Evolutionary conservation across 495 filamentous ascomycete genomes (phyloP).

Genomic region (Ascodesmis nigricans): DNA sequence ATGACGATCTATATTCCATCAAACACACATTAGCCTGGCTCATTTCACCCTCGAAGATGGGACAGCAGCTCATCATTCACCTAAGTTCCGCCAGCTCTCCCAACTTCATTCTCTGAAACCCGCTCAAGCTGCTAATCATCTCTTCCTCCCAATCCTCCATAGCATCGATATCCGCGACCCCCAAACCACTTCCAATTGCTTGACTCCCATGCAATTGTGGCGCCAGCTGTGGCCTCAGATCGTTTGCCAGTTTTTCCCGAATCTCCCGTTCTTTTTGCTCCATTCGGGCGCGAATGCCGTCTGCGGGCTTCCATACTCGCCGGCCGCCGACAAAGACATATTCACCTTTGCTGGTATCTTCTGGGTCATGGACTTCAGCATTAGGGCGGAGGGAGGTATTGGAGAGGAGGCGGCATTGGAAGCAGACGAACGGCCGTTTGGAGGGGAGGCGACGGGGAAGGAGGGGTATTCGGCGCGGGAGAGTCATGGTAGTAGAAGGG

Average conservation of each 20-base stretch:
- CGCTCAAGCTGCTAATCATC: not conserved
- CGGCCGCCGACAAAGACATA: too few species aligned
- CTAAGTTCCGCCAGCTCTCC: constrained; percentile 19
- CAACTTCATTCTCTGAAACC: constrained; percentile 6
- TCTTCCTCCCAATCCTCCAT: constrained; percentile 1
- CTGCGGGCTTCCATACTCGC: not conserved
- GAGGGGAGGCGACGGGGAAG: too few species aligned
- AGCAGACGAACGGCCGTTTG: not conserved
- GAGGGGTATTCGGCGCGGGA: too few species aligned
- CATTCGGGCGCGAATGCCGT: not conserved
- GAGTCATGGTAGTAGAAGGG: too few species aligned
- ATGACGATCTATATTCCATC: not conserved
- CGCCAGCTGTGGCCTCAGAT: not conserved
- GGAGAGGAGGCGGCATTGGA: not conserved
- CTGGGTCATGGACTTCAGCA: not conserved
- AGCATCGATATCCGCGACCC: not conserved
- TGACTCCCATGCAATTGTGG: not conserved
- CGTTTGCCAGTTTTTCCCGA: not conserved
- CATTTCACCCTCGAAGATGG: not conserved
- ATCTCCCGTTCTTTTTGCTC: not conserved
- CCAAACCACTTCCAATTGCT: not conserved
- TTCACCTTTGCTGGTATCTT: not conserved
- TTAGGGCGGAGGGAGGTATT: too few species aligned
- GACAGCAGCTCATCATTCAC: constrained; percentile 4
- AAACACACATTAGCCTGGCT: not conserved